Percentiles rank a stretch among this genome's conserved stretches.
Conservation (phyloP, 2,329 filamentous ascomycete species). For the Fusarium burgessii region DNA sequence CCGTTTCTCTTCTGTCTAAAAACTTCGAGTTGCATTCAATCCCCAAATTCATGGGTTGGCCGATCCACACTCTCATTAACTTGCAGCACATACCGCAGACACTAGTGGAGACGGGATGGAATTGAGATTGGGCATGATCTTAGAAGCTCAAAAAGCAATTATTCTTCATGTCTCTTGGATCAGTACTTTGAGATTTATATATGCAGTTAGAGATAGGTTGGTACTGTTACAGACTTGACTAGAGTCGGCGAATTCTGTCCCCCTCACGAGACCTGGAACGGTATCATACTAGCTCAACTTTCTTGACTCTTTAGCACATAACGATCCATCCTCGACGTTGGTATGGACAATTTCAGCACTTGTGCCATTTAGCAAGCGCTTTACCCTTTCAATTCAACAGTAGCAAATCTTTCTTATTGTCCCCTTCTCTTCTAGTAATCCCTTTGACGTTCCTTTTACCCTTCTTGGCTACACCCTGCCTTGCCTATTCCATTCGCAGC, state of each 20-base stretch:
- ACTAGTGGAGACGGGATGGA: constrained; percentile 18
- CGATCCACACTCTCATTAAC: constrained; percentile 36
- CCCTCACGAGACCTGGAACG: constrained; percentile 13
- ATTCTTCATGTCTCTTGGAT: constrained; percentile 6
- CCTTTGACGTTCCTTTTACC: background rate
- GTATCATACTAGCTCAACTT: constrained; percentile 15
- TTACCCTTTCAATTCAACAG: constrained; percentile 20
- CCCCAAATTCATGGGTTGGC: constrained; percentile 15
- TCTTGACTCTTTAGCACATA: constrained; percentile 25
- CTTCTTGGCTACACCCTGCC: background rate
- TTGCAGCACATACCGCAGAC: constrained; percentile 24
- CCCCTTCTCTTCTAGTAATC: constrained; percentile 4
- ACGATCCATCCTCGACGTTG: constrained; percentile 1
- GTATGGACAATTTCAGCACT: constrained; percentile 4
- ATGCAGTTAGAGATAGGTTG: background rate
- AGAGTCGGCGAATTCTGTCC: constrained; percentile 4
- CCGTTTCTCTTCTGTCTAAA: constrained; percentile 15
- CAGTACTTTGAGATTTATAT: background rate
- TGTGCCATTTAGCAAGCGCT: background rate
- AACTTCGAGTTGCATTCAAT: constrained; percentile 12
- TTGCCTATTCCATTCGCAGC: constrained; percentile 10
- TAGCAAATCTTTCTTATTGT: constrained; percentile 13
- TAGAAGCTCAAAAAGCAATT: constrained; percentile 39
- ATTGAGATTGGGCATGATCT: constrained; percentile 31
- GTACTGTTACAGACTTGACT: background rate